A percentile compares a stretch with the other conserved stretches of the same genome.
These are phyloP conservation scores for Trametes sp. DNA, from an alignment of 1,284 basidiomycete genomes.

Conservation along the genomic window DNA sequence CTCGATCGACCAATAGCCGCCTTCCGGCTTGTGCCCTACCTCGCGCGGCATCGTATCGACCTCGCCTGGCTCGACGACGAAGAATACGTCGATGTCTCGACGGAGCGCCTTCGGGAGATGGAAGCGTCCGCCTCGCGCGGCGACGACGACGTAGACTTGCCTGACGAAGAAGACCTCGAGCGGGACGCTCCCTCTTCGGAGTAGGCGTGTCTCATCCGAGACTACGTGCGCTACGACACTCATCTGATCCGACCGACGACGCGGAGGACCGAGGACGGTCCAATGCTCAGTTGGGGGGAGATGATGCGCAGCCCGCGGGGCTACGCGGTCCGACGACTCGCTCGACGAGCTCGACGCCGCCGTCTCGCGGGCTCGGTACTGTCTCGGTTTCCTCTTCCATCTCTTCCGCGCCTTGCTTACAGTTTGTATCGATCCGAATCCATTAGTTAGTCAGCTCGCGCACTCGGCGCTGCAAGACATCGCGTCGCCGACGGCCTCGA, in stretches of 20 bases:
- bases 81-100: conserved; percentile 15
- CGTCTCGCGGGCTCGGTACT: neutral
- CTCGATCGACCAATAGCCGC: conserved; percentile 39
- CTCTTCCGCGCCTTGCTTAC: neutral
- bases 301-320: conserved; percentile 2
- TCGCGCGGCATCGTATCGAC: conserved; percentile 16
- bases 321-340: conserved; percentile 2
- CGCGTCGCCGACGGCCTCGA: neutral
- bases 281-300: conserved; percentile 19
- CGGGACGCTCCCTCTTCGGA: neutral
- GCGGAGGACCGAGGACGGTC: conserved; percentile 17
- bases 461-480: neutral
- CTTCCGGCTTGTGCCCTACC: conserved; percentile 46
- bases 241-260: neutral
- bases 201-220: neutral
- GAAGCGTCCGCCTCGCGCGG: neutral
- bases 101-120: conserved; percentile 15
- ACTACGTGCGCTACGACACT: neutral
- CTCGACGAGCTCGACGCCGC: neutral
- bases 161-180: neutral
- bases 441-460: neutral
- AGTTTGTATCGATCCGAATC: neutral
- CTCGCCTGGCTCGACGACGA: conserved; percentile 9
- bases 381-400: neutral
- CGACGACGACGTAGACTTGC: conserved; percentile 6